Evolutionary conservation across 495 filamentous ascomycete genomes (phyloP), one percentile per base, ranked within the genome.

Genomic region (Amphirosellinia nigrospora): DNA sequence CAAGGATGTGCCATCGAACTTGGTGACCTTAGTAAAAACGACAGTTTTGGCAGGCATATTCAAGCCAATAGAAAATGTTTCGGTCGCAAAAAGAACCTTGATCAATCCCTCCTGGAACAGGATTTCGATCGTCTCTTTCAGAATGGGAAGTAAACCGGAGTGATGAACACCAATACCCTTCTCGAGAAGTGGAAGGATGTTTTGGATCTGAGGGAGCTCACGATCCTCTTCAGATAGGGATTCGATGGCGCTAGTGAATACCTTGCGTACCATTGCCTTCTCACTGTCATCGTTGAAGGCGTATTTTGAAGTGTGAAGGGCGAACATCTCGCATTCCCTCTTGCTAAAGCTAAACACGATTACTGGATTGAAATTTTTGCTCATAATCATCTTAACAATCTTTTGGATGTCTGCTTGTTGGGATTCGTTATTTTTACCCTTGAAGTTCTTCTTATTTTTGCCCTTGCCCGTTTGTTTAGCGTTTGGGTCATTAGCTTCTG

Each of bases 311-410:
- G 97, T 93, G 72, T 93, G 86, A 50, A 99, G 81, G 23, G 96
- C 96, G 75, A 92, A 87, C 56, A 86, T 85, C 81, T 99, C 96
- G 78, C 94, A 97, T 69, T 97, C 93, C 61, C 96, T 88, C 84
- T 99, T 99, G 85, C 94, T 97, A 85, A 99, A 99, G 78, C 93
- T 97, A 87, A 99, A 99, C 48, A 99, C 94, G 75, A 99, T 99
- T 73, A 98, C 96, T 1, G 96, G 96, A 74, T 98, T 97, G 79
- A 93, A 93, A 73, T 90, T 94, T 81, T 94, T 96, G 78, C 93
- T 84, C 92, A 99, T 97, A 72, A 98, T 97, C 96, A 98, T 98
- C 77, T 91, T 92, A 60, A 98, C 92, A 71, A 99, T 96, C 83
- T 97, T 97, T 82, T 92, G 94, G 66, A 99, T 97, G 79, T 99